Evolutionary conservation across 352 stramenopile genomes (phyloP).

Genomic region (Plasmopara viticola): DNA sequence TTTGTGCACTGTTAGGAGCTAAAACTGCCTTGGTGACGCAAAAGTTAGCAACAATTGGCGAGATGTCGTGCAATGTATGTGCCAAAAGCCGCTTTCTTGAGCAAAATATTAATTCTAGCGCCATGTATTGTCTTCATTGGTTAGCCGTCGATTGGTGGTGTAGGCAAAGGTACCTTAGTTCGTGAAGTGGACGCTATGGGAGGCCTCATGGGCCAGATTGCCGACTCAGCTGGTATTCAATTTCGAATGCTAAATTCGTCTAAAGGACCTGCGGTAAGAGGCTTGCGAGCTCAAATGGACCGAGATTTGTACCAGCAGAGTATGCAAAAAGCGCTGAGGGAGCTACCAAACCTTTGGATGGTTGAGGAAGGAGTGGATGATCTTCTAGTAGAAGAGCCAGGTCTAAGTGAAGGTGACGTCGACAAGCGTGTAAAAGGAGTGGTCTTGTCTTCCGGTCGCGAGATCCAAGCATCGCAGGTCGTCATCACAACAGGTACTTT

Average conservation of each 20-base stretch:
- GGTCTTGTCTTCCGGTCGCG: conserved; percentile 45
- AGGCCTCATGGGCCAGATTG: conserved; percentile 95
- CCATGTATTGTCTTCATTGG: background rate
- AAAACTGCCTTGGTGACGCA: conserved; percentile 94
- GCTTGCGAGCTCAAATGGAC: conserved; percentile 94
- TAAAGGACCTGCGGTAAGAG: conserved; percentile 87
- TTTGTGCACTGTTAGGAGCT: conserved; percentile 52
- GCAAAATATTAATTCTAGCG: too few species aligned
- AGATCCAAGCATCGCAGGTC: conserved; percentile 51
- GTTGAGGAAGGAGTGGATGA: conserved; percentile 95
- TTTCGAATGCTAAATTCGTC: conserved; percentile 96
- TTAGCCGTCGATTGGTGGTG: conserved; percentile 94
- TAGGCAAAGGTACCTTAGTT: conserved; percentile 98
- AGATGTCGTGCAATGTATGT: conserved; percentile 97
- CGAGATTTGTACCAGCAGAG: conserved; percentile 94
- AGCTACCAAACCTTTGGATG: conserved; percentile 86
- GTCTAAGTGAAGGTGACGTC: conserved; percentile 7
- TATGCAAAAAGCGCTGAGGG: conserved; percentile 87
- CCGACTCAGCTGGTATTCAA: conserved; percentile 95
- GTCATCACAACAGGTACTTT: conserved; percentile 99
- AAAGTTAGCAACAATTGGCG: conserved; percentile 92
- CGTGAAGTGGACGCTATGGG: conserved; percentile 97
- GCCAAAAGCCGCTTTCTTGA: background rate
- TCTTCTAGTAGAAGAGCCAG: conserved; percentile 67
- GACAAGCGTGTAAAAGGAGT: conserved; percentile 64